Conservation (phyloP, 352 stramenopile species). For the Globisporangium canariense region DNA sequence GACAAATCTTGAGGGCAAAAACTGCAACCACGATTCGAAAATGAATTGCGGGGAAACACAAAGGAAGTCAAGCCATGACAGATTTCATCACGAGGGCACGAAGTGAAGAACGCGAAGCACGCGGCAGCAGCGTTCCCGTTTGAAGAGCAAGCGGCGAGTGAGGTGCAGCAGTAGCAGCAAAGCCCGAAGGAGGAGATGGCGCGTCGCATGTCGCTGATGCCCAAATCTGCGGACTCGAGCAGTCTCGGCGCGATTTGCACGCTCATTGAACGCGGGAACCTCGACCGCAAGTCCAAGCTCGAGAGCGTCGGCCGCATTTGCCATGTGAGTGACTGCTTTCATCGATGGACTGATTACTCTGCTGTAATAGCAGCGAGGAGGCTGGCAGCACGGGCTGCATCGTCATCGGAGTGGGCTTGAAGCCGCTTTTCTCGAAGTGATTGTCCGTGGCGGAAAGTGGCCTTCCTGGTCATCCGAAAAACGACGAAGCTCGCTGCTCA, state of each 20-base stretch:
- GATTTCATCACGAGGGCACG: constrained; percentile 1
- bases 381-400: background rate
- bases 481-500: background rate
- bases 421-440: background rate
- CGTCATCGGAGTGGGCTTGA: background rate
- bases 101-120: background rate
- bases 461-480: background rate
- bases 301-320: constrained; percentile 81
- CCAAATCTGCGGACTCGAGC: constrained; percentile 19
- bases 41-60: constrained; percentile 11
- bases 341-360: background rate
- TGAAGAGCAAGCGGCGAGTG: no score
- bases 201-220: constrained; percentile 18
- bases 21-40: background rate
- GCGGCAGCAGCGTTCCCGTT: background rate
- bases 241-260: constrained; percentile 78
- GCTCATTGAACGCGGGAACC: constrained; percentile 75
- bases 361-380: background rate
- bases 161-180: background rate
- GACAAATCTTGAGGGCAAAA: background rate
- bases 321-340: constrained; percentile 40
- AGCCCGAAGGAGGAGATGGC: constrained; percentile 10
- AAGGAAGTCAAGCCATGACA: background rate
- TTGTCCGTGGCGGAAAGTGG: no score
- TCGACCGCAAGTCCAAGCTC: constrained; percentile 87